phyloP scores from a whole-genome alignment of 305 asterid genomes.

The Nicotiana rustica region DNA sequence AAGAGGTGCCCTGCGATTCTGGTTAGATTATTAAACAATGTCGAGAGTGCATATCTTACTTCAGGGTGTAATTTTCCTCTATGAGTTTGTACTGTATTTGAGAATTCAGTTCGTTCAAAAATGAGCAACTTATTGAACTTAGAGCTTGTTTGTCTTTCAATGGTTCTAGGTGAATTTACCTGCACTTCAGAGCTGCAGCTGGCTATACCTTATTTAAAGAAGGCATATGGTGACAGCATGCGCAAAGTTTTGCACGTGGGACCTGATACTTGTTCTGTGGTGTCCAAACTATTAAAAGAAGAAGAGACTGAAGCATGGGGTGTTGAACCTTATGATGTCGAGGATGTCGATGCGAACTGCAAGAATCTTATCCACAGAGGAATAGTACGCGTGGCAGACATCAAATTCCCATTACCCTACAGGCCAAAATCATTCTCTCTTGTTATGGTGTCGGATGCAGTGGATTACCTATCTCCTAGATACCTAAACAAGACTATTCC shows the following conservation, averaged over 20 bases:
- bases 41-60: constrained; percentile 22
- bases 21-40: neutral
- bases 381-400: constrained; percentile 53
- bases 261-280: constrained; percentile 60
- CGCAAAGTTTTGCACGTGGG: constrained; percentile 56
- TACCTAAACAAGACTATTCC: constrained; percentile 59
- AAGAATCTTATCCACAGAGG: constrained; percentile 52
- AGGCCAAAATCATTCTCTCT: constrained; percentile 55
- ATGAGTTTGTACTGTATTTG: constrained; percentile 16
- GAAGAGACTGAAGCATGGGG: constrained; percentile 62
- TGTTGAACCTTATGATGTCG: constrained; percentile 57
- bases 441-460: constrained; percentile 55
- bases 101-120: neutral
- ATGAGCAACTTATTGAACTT: neutral
- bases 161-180: constrained; percentile 48
- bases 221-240: constrained; percentile 52
- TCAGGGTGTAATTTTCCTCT: constrained; percentile 16
- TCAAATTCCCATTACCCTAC: constrained; percentile 60
- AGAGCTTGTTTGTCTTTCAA: neutral
- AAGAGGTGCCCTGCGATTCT: neutral
- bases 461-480: constrained; percentile 58
- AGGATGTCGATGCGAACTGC: constrained; percentile 53
- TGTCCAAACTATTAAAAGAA: constrained; percentile 50
- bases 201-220: constrained; percentile 49
- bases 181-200: constrained; percentile 52